Evolutionary conservation across 2,329 filamentous ascomycete genomes (phyloP), one percentile per base, ranked within the genome.

Genomic region (Penicillium corylophilum): DNA sequence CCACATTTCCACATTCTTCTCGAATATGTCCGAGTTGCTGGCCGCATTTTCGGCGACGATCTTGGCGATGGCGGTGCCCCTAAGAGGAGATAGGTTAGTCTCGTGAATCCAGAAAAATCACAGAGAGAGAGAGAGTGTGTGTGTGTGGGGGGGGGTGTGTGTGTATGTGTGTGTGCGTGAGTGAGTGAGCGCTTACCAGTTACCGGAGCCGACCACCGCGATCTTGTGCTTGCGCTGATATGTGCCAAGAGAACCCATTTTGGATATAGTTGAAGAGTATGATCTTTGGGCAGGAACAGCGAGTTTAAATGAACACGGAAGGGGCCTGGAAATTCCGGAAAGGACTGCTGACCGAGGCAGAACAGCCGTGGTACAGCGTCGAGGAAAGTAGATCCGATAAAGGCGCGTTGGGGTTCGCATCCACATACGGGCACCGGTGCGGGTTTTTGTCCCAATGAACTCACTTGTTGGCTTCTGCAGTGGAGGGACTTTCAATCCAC

Each of bases 61-160:
- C 77, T 99, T 99, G 71, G 92, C 86, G 74, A 99, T 96, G 53
- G 94, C 95, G 54, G 91, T 96, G 64, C 94, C 94, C 92, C 89
- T 94, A 54, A 48, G 5, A 80, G 75, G 93, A 93, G 96, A 80
- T 96, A 42, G 20, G 12, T 41, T 4, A 41, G 15, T 13, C 7
- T 28, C 26, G 33, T 18, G 33, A 36, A 36, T 13, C 15, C 33
- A 3, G 26, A 3, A 8, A 9, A 10, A 8, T 4, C 23, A 24
- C 23, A 28, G 2, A 28, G 26, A 28, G 26, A 28, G 26, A 6
- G 26, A 2, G 26, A 10, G 26, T 8, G 26, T 2, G 36, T 38
- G n/a, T 18, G 5, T n/a, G 22, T 16, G 10, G 5, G 13, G 22
- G 7, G 8, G 18, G 18, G 10, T 3, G 13, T n/a, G n/a, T n/a